Percentiles rank a stretch among this genome's conserved stretches.
Conservation (phyloP, 805 yeast species). For the Pichia scutulata region DNA sequence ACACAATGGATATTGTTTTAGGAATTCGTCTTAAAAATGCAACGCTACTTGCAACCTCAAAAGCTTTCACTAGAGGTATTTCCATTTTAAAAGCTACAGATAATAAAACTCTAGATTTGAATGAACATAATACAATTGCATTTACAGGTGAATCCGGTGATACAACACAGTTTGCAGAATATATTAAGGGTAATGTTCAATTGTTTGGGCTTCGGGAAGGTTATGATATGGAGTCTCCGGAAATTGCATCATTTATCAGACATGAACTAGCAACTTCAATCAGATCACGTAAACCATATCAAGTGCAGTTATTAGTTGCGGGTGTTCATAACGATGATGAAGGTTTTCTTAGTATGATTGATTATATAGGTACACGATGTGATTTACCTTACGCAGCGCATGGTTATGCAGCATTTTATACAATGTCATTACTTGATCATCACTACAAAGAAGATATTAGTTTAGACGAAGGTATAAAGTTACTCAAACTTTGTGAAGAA, state of each 20-base stretch:
- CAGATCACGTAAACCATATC: conserved; percentile 93
- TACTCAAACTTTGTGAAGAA: conserved; percentile 63
- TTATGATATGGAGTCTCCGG: conserved; percentile 72
- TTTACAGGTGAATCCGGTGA: conserved; percentile 96
- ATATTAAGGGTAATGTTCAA: conserved; percentile 86
- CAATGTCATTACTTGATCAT: conserved; percentile 82
- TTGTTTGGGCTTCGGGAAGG: conserved; percentile 81
- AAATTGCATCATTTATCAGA: conserved; percentile 84
- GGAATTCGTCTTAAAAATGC: conserved; percentile 79
- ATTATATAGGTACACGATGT: conserved; percentile 86
- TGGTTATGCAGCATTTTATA: conserved; percentile 96
- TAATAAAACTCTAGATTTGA: conserved; percentile 70
- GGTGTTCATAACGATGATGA: conserved; percentile 52
- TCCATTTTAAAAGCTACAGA: conserved; percentile 72
- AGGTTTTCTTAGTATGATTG: conserved; percentile 81
- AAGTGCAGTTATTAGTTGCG: conserved; percentile 83
- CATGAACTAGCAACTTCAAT: conserved; percentile 79
- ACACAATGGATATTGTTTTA: conserved; percentile 75
- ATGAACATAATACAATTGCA: conserved; percentile 74
- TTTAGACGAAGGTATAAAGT: conserved; percentile 67
- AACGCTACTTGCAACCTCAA: conserved; percentile 88
- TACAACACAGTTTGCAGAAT: conserved; percentile 91
- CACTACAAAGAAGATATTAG: conserved; percentile 76
- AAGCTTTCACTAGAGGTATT: conserved; percentile 87
- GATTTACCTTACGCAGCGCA: conserved; percentile 95